Evolutionary conservation across 2,329 filamentous ascomycete species (phyloP).

Genomic region (Catunica adiposa): DNA sequence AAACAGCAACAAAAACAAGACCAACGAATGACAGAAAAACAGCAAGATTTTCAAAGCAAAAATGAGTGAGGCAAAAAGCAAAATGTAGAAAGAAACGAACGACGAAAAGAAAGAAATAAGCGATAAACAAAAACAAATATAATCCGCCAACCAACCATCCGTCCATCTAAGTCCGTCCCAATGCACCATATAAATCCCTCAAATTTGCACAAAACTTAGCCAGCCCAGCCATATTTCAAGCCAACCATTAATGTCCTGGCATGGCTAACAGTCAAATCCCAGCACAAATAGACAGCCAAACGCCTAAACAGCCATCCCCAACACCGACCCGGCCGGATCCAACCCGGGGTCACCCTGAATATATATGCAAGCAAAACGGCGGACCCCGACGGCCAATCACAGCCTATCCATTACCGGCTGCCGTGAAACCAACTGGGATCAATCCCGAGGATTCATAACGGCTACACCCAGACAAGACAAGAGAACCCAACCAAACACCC

Average conservation of each 20-base stretch:
- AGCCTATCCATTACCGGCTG: too few species aligned
- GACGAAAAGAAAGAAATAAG: constrained; percentile 13
- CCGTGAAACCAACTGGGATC: too few species aligned
- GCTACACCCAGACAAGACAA: too few species aligned
- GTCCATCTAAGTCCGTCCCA: constrained; percentile 4
- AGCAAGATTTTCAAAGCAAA: constrained; percentile 2
- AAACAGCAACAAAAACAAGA: too few species aligned
- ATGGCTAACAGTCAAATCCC: too few species aligned
- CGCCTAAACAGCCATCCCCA: neutral
- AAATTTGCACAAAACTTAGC: constrained; percentile 2
- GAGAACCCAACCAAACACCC: neutral
- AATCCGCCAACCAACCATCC: neutral
- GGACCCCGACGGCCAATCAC: too few species aligned
- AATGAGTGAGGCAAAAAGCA: constrained; percentile 7
- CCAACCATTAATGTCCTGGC: neutral
- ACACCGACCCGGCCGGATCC: neutral
- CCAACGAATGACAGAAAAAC: constrained; percentile 13
- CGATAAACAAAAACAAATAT: constrained; percentile 15
- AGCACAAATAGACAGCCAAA: neutral
- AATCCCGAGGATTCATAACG: too few species aligned
- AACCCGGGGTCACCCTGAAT: too few species aligned
- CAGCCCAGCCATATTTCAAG: constrained; percentile 1
- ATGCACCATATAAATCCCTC: constrained; percentile 6
- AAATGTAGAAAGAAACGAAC: constrained; percentile 9
- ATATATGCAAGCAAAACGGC: too few species aligned